Evolutionary conservation across 768 basidiomycete species (phyloP), one percentile per base, ranked within the genome.

Genomic region (Tricholoma saponaceum): DNA sequence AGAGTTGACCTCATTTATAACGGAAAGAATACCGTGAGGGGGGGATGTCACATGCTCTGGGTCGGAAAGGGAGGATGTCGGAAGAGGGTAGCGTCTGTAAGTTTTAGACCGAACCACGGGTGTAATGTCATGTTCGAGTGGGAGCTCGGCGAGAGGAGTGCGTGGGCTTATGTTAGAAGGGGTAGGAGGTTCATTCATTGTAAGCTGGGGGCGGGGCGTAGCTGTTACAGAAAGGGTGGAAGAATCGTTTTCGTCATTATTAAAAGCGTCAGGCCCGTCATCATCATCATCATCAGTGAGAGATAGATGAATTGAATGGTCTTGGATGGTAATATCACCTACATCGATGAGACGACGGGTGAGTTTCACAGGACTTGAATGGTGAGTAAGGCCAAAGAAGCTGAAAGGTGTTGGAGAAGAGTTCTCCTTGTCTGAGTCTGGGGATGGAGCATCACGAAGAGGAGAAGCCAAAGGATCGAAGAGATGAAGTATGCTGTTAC

Each of bases 361-460:
- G 52, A 74, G 69, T 23, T 66, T 67, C 35, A 69, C 62, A 22
- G 70, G 69, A 37, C 62, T 57, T 13, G 63, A 56, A 23, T 69
- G 72, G 58, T 62, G 59, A 20, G 69, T 65, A 26, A 63, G 68
- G 53, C 68, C 71, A 60, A 77, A 78, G 67, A 76, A 78, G 33
- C 71, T 71, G 37, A 68, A 69, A 60, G 26, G 64, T 14, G 59
- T 52, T 55, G 70, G 71, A 4, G 56, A 60, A 12, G 63, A 59
- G 62, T 82, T 83, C 62, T 81, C 80, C 71, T 82, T 81, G 74
- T 81, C 77, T 0, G 75, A 74, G 33, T 76, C 72, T 1, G 72
- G 65, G 18, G 75, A 70, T 12, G 67, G 58, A 7, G 59, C 57
- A 62, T 67, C 62, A 55, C 69, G 64, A 6, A 32, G 39, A 14